Evolutionary conservation across 495 filamentous ascomycete genomes (phyloP).

Genomic region (Aspergillus cristatus): DNA sequence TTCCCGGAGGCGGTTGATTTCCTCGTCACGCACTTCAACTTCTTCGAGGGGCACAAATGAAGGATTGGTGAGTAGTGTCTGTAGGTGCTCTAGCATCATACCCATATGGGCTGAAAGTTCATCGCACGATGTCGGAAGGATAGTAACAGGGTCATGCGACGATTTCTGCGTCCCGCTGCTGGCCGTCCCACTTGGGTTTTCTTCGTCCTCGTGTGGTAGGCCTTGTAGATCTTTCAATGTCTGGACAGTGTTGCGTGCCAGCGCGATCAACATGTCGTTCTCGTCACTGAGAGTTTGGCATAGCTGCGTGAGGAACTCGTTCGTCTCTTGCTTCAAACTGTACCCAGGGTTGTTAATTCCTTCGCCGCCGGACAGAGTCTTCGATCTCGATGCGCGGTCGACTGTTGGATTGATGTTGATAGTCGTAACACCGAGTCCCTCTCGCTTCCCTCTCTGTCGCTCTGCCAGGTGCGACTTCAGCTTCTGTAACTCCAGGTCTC

Average conservation of each 20-base stretch:
- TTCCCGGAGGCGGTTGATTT: slow-evolving; percentile 69
- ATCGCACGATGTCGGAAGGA: slow-evolving; percentile 54
- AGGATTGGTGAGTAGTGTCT: slow-evolving; percentile 80
- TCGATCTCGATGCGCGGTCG: slow-evolving; percentile 25
- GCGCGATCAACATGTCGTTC: slow-evolving; percentile 71
- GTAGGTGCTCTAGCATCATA: slow-evolving; percentile 64
- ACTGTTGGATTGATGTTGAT: slow-evolving; percentile 38
- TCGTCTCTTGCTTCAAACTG: slow-evolving; percentile 76
- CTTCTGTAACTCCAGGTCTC: slow-evolving; percentile 78
- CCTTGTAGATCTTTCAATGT: slow-evolving; percentile 75
- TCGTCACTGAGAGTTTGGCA: slow-evolving; percentile 86
- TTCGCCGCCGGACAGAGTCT: slow-evolving; percentile 23
- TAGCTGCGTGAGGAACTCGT: slow-evolving; percentile 81
- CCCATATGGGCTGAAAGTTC: slow-evolving; percentile 66
- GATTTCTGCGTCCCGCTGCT: slow-evolving; percentile 29
- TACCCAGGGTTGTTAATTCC: slow-evolving; percentile 53
- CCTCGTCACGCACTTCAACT: slow-evolving; percentile 80
- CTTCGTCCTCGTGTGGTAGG: slow-evolving; percentile 46
- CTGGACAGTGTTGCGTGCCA: slow-evolving; percentile 61
- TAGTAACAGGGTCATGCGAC: slow-evolving; percentile 23
- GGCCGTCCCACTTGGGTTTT: slow-evolving; percentile 20
- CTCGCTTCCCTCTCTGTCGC: slow-evolving; percentile 39
- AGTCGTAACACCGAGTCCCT: slow-evolving; percentile 40
- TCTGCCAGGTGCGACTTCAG: slow-evolving; percentile 76
- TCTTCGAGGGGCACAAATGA: slow-evolving; percentile 96